These are phyloP conservation scores for Trametes cingulata DNA, from an alignment of 768 basidiomycete genomes.

Conservation along the genomic window DNA sequence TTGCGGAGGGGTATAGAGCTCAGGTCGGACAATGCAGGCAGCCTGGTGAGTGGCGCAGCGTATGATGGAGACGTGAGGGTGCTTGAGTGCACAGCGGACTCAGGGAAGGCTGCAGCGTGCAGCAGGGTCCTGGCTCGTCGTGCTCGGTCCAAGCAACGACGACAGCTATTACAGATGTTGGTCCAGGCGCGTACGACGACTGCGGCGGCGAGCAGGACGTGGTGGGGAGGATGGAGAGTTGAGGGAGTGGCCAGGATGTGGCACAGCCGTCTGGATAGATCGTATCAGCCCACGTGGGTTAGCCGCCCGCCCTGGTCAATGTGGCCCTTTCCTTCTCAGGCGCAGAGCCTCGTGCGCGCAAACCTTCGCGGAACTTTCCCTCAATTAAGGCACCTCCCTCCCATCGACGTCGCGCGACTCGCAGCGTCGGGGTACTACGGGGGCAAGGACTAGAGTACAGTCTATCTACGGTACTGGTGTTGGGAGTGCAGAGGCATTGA, in stretches of 20 bases:
- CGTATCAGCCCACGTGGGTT: slow-evolving; percentile 17
- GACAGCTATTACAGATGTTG: not conserved
- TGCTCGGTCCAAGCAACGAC: not conserved
- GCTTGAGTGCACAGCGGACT: not conserved
- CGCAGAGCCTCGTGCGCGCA: not conserved
- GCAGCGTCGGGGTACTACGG: no score
- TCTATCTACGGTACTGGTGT: no score
- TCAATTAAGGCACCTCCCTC: not conserved
- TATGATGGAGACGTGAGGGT: not conserved
- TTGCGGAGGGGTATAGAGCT: slow-evolving; percentile 28
- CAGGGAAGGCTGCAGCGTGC: not conserved
- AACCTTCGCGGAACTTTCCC: slow-evolving; percentile 17
- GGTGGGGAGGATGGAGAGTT: not conserved
- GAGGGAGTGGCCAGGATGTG: slow-evolving; percentile 11
- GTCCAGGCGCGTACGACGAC: slow-evolving; percentile 5
- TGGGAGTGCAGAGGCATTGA: no score
- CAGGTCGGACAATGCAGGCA: slow-evolving; percentile 3
- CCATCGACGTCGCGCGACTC: not conserved
- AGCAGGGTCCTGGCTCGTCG: not conserved
- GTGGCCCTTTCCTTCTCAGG: not conserved
- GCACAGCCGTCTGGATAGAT: slow-evolving; percentile 19
- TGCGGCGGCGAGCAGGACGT: not conserved
- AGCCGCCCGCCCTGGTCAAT: no score
- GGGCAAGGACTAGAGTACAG: no score
- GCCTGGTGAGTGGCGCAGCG: slow-evolving; percentile 12